Evolutionary conservation across 441 rosid genomes (phyloP).

Genomic region (Daphne laureola): DNA sequence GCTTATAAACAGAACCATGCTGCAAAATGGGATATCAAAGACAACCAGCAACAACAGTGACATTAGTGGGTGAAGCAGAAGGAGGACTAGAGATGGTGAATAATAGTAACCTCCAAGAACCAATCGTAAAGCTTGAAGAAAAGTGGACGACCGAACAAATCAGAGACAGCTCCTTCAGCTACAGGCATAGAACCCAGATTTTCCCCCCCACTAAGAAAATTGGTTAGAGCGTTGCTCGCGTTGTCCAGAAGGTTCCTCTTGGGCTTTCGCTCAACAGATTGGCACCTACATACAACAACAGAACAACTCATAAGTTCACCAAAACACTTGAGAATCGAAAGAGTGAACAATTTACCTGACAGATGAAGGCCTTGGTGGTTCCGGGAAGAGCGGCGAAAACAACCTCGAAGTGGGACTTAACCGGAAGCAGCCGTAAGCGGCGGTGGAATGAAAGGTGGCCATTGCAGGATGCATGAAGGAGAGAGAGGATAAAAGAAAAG

Average conservation of each 20-base stretch:
- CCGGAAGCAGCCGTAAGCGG: too few species aligned
- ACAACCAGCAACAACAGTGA: background rate
- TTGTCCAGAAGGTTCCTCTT: constrained; percentile 58
- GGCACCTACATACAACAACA: constrained; percentile 61
- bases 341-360: too few species aligned
- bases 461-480: too few species aligned
- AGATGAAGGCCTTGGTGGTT: too few species aligned
- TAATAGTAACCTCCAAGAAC: constrained; percentile 70
- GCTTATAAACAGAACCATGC: constrained; percentile 93
- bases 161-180: constrained; percentile 91
- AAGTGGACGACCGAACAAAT: constrained; percentile 77
- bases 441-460: too few species aligned
- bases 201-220: constrained; percentile 76
- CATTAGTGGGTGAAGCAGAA: too few species aligned
- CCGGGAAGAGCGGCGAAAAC: too few species aligned
- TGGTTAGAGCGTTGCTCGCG: constrained; percentile 83
- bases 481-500: too few species aligned
- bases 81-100: too few species aligned
- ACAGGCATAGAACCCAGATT: constrained; percentile 70
- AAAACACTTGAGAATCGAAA: constrained; percentile 10
- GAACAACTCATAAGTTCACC: background rate
- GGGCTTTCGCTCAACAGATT: constrained; percentile 52
- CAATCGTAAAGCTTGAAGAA: constrained; percentile 83
- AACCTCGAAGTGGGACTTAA: too few species aligned
- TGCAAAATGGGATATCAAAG: constrained; percentile 25